Evolutionary conservation across 2,329 filamentous ascomycete species (phyloP), one percentile per base, ranked within the genome.

Genomic region (Verticillium tricorpus): DNA sequence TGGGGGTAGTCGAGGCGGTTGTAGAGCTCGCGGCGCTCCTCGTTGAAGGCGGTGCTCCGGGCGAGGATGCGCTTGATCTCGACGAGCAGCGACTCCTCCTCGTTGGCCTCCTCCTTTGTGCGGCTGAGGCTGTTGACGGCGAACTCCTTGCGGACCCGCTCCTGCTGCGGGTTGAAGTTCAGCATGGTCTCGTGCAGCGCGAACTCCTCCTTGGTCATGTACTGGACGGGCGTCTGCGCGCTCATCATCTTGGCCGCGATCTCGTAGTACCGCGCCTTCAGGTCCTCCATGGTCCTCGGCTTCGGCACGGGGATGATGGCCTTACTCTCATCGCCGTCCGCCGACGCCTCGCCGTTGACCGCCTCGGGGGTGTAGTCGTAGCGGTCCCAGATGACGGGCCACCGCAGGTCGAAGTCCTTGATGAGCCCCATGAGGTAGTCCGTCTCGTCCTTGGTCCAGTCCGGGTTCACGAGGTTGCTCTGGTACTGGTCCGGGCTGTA

Each of bases 391-490:
- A 99, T 91, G 17, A 98, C 75, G 3, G 94, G 85, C 93, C 95
- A 99, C 67, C 95, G 89, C 63, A 97, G 82, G 71, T 96, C 92
- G 71, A 88, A 97, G 56, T 93, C 89, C 62, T 83, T 83, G 15
- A 87, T 91, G 39, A 94, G 73, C 3, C 85, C 80, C 72, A 98
- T 84, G 65, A 99, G 77, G 71, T 97, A 97, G 72, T 97, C 93
- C 9, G 95, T 99, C 77, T 99, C 95, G 69, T 95, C 89, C 70
- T 90, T 92, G 15, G 90, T 89, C 95, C 95, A 99, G 68, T 94
- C 88, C 15, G 86, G 80, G 70, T 82, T 89, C 68, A 87, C 84
- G 58, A 99, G 77, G 64, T 90, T 86, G 62, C 86, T 82, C 63
- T 89, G 85, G 76, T 99, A 99, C 73, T 96, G 89, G 65, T 93